These are phyloP conservation scores for Colletotrichum abscissum DNA, from an alignment of 2,329 filamentous ascomycete species.

Conservation along the genomic window DNA sequence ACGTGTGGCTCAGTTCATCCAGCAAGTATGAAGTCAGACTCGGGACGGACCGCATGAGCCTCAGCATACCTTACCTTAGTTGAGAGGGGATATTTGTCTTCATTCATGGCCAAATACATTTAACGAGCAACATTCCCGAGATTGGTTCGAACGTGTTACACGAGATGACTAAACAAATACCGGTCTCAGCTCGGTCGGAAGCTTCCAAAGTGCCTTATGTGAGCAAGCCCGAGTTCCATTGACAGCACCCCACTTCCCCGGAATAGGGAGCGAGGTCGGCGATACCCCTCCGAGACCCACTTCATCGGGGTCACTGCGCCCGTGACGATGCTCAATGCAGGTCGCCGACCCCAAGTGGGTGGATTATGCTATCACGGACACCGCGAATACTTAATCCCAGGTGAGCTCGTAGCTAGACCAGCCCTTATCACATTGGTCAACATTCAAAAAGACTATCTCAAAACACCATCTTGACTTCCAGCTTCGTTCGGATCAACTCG, in stretches of 20 bases:
- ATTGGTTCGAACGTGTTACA: background rate
- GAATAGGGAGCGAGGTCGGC: constrained; percentile 28
- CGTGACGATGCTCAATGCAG: constrained; percentile 30
- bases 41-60: background rate
- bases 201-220: background rate
- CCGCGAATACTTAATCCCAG: constrained; percentile 32
- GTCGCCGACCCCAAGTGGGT: constrained; percentile 23
- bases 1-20: constrained; percentile 59
- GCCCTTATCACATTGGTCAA: background rate
- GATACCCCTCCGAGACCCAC: constrained; percentile 25
- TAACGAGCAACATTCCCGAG: background rate
- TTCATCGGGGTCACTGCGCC: background rate
- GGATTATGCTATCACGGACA: constrained; percentile 16
- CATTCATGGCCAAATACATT: background rate
- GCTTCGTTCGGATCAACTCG: background rate
- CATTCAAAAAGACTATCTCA: background rate
- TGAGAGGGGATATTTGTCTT: background rate
- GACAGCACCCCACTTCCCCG: background rate
- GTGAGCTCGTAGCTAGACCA: background rate
- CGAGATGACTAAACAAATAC: background rate
- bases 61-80: background rate
- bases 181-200: background rate
- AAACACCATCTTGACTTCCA: background rate
- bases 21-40: constrained; percentile 21
- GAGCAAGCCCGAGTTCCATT: background rate